phyloP scores from a whole-genome alignment of 1,284 basidiomycete species.

The Paramarasmius palmivorus region DNA sequence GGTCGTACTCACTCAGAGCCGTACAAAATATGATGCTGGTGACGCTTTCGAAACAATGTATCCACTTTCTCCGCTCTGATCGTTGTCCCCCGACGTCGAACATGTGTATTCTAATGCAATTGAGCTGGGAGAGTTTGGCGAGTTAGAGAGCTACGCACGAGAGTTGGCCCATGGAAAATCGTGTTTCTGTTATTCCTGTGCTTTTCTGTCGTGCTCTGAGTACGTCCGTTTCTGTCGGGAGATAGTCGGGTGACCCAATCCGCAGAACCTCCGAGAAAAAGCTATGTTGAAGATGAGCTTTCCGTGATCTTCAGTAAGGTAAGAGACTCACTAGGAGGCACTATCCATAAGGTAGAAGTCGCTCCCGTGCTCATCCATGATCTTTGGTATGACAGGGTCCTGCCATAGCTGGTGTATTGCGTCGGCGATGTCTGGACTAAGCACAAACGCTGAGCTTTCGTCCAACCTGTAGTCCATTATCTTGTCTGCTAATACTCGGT shows the following conservation, averaged over 20 bases:
- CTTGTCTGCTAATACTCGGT: constrained; percentile 65
- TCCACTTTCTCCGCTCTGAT: constrained; percentile 85
- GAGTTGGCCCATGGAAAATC: constrained; percentile 51
- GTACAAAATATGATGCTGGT: constrained; percentile 86
- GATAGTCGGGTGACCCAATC: constrained; percentile 66
- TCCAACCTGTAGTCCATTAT: constrained; percentile 56
- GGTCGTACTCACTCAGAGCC: constrained; percentile 81
- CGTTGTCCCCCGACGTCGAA: constrained; percentile 83
- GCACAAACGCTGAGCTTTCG: constrained; percentile 34
- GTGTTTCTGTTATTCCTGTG: constrained; percentile 81
- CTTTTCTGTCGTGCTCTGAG: constrained; percentile 79
- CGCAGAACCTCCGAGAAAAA: constrained; percentile 76
- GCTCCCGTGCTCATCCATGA: constrained; percentile 82
- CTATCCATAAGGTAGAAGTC: constrained; percentile 25
- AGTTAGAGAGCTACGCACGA: constrained; percentile 70
- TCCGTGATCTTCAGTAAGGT: constrained; percentile 1
- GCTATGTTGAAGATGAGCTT: constrained; percentile 46
- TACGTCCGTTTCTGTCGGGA: constrained; percentile 79
- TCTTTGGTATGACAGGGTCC: constrained; percentile 84
- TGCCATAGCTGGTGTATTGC: constrained; percentile 87
- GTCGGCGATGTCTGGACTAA: constrained; percentile 70
- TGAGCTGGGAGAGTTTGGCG: constrained; percentile 43
- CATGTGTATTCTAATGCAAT: constrained; percentile 64
- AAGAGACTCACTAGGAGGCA: constrained; percentile 41
- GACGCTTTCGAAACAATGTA: constrained; percentile 80